Base-by-base conservation (phyloP, 306 rosid genomes). In the Lupinus albus region DNA sequence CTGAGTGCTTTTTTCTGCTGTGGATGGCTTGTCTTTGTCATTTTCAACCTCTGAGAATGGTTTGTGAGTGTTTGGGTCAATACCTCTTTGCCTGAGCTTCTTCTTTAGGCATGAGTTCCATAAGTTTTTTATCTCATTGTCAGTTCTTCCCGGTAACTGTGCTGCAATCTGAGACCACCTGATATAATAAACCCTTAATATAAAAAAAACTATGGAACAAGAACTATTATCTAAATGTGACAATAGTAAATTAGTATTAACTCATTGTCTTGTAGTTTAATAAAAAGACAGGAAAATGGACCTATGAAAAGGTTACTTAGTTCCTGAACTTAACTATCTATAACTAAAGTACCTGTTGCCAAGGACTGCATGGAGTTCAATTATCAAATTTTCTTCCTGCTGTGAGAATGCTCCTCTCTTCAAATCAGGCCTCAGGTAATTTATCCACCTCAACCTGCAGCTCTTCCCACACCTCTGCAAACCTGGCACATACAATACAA, bases 151-250 rank as follows among this genome's bases (percentile, higher is more conserved):
- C 0, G 98, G 98, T 64, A 92, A 61, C 64, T 87, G 95, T 16
- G 91, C 93, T 44, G 98, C 95, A 67, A 92, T 92, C 85, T 89
- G 98, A 54, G 98, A 89, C 98, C 98, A 89, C 78, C 98, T 92
- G 84, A 49, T 70, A 69, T n/a, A 64, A 8, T 36, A 60, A 56
- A 62, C 4, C 38, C 4, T 2, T n/a, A 7, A 8, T 21, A 45
- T 12, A 25, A 20, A 14, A 70, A 48, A 38, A 10, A 53, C 25
- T 21, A 58, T 13, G 4, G 64, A 25, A 44, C 32, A 14, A 44
- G 33, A 25, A 57, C 8, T 42, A 9, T 55, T 5, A 46, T 61
- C 66, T 28, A 25, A 59, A 15, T 7, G 54, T 42, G 52, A 38
- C 17, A 65, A 73, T 52, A 46, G 20, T 7, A 25, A 25, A 25